Evolutionary conservation across 495 filamentous ascomycete genomes (phyloP), one percentile per base, ranked within the genome.

Genomic region (Daldinia childiae): DNA sequence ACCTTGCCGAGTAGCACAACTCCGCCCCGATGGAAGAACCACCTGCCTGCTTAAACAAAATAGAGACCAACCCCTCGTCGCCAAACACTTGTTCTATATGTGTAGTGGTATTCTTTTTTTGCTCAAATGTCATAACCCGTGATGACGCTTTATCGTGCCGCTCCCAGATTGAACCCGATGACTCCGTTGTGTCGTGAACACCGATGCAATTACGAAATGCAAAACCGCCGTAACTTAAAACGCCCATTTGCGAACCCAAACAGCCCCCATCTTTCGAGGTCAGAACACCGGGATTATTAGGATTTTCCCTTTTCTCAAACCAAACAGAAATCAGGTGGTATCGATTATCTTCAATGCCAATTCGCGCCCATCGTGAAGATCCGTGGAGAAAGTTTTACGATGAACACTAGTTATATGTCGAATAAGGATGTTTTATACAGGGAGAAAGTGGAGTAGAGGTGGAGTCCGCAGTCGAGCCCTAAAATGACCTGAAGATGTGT

Each of bases 101-200:
- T 77, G 64, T 75, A 65, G 56, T 77, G 68, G 68, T 76, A 76
- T 74, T 74, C 71, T 78, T 78, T 78, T 77, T 78, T 71, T 64
- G 62, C 67, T 74, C 61, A 55, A 73, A 69, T 36, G 76, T 78
- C 76, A 78, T 78, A 69, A 78, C 57, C 76, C 76, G 66, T 77
- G 74, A 78, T 74, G 76, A 78, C 74, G 72, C 74, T 76, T 76
- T 74, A 74, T 78, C 76, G 74, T 78, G 57, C 76, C 76, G 76
- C 76, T 78, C 76, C 76, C 73, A 74, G 70, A 74, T 76, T 73
- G 64, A 76, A 76, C 74, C 74, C 68, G 71, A 74, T 63, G 70
- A 78, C 76, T 78, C 76, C 76, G 74, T 74, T 78, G 71, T 78
- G 71, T 76, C 71, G 69, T 74, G 76, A 78, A 78, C 76, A 78